Percentiles rank a stretch among this genome's conserved stretches.
Evolutionary conservation across 148 eudicot species (phyloP).

Genomic region (Spergularia marina): DNA sequence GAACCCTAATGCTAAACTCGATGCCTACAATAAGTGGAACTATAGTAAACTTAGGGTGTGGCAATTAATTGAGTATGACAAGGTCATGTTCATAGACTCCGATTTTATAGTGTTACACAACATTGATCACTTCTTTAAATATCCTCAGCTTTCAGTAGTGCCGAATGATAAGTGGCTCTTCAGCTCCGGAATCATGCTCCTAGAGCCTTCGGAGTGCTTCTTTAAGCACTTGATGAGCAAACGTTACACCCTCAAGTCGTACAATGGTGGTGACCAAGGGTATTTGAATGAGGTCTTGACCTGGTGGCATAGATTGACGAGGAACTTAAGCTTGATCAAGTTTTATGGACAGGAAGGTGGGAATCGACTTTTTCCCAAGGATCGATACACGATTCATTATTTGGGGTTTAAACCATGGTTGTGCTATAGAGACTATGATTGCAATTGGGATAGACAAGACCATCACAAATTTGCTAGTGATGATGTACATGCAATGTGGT

Average conservation of each 20-base stretch:
- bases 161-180: slow-evolving; percentile 46
- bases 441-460: slow-evolving; percentile 54
- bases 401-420: slow-evolving; percentile 73
- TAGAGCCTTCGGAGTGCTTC: slow-evolving; percentile 63
- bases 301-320: slow-evolving; percentile 69
- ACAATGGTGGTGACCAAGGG: slow-evolving; percentile 82
- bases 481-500: slow-evolving; percentile 49
- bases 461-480: slow-evolving; percentile 46
- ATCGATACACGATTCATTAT: slow-evolving; percentile 50
- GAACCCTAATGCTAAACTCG: slow-evolving; percentile 41
- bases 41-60: slow-evolving; percentile 77
- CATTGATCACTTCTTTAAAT: slow-evolving; percentile 47
- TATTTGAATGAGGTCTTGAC: slow-evolving; percentile 59
- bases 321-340: slow-evolving; percentile 41
- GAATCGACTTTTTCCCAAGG: slow-evolving; percentile 28
- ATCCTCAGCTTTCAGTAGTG: slow-evolving; percentile 55
- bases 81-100: slow-evolving; percentile 64
- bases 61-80: slow-evolving; percentile 56
- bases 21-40: slow-evolving; percentile 65
- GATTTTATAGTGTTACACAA: slow-evolving; percentile 49
- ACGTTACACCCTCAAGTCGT: slow-evolving; percentile 35
- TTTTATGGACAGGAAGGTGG: slow-evolving; percentile 19
- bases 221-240: slow-evolving; percentile 47
- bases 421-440: slow-evolving; percentile 60
- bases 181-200: slow-evolving; percentile 68